Conservation (phyloP, 352 stramenopile genomes). For the Globisporangium abappressorium region DNA sequence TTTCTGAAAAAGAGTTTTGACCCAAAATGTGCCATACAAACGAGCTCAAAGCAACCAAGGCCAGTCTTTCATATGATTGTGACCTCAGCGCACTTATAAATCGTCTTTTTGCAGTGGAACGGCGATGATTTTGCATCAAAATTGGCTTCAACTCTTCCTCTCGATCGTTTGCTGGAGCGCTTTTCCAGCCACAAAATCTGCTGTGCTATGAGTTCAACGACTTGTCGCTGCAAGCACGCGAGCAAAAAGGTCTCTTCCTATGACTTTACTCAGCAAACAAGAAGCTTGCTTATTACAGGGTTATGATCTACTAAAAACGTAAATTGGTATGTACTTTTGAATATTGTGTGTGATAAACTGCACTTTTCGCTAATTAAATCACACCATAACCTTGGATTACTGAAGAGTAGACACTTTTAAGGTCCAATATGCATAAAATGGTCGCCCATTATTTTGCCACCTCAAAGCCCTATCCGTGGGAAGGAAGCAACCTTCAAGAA, state of each 20-base stretch:
- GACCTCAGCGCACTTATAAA: background rate
- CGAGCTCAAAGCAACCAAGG: background rate
- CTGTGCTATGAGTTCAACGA: background rate
- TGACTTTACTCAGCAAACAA: background rate
- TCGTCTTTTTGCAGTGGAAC: background rate
- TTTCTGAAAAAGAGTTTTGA: background rate
- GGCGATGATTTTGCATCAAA: background rate
- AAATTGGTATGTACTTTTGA: background rate
- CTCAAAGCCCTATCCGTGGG: background rate
- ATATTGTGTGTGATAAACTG: background rate
- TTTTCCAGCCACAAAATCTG: background rate
- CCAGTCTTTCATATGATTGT: background rate
- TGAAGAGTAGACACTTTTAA: background rate
- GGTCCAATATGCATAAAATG: background rate
- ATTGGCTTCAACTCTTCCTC: background rate
- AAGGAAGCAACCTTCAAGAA: background rate
- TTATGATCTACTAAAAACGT: background rate
- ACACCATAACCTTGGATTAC: background rate
- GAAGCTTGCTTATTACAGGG: background rate
- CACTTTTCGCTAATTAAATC: background rate
- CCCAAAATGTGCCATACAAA: background rate
- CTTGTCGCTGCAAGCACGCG: background rate
- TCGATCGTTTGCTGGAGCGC: background rate
- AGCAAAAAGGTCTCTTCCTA: slow-evolving; percentile 1
- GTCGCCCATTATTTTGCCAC: background rate